Evolutionary conservation across 306 rosid species (phyloP), one percentile per base, ranked within the genome.

Genomic region (Quercus glauca): DNA sequence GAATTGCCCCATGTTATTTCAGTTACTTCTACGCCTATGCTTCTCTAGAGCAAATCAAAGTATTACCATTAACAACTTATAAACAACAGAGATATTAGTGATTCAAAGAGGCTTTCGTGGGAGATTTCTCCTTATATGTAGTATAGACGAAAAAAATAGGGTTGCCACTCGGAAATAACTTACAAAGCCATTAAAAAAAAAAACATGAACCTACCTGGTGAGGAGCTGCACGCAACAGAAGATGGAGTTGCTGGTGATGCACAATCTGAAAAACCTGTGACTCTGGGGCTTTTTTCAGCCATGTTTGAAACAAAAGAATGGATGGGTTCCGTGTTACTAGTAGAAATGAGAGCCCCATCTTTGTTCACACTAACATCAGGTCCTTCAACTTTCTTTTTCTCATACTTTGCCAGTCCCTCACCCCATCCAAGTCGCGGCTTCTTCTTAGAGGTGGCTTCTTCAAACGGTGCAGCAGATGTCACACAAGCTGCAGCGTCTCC

Each of bases 171-270:
- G 17, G 52, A 12, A 18, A 19, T 68, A 8, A 35, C 14, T 68
- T 18, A 19, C 33, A 53, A 33, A 71, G 58, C 19, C 5, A 29
- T 23, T 63, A 21, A 15, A 53, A 21, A 19, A 21, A 8, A 56
- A 64, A 23, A 31, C 11, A 58, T 64, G 53, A 64, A 73, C 70
- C 60, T 81, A 96, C 99, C 99, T 80, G 98, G 93, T 14, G 97
- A 93, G 78, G 99, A 93, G 84, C 99, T 96, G 85, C 97, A 96
- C 57, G 93, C 94, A 86, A 93, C 92, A 80, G 99, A 90, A 69
- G 98, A 96, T 77, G 99, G 99, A 58, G 98, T 96, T 31, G 97
- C 92, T 70, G 99, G 99, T 49, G 98, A 96, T 73, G 93, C 91
- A 83, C 97, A 93, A 58, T 87, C 97, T 15, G 92, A 82, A 73